Conservation (phyloP, 2,329 filamentous ascomycete genomes). For the Pezizomycotina sp. region DNA sequence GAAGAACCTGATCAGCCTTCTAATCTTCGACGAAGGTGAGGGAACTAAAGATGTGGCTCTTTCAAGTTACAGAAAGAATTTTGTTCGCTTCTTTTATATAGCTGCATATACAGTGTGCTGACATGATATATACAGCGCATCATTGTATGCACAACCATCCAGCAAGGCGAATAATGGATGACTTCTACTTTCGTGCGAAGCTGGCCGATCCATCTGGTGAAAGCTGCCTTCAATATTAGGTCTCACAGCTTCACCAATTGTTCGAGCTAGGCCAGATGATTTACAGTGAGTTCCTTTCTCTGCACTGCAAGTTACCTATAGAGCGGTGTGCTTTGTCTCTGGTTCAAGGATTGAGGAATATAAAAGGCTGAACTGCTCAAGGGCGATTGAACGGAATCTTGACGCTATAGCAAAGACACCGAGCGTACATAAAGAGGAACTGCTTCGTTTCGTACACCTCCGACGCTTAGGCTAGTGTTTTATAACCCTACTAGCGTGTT, state of each 20-base stretch:
- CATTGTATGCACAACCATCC: slow-evolving; percentile 50
- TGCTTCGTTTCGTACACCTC: slow-evolving; percentile 53
- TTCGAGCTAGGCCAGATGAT: slow-evolving; percentile 39
- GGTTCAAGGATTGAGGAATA: slow-evolving; percentile 7
- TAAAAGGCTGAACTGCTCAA: slow-evolving; percentile 19
- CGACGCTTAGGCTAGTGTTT: slow-evolving; percentile 35
- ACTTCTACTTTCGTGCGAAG: slow-evolving; percentile 46
- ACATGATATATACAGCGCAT: slow-evolving; percentile 49
- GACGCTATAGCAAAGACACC: slow-evolving; percentile 55
- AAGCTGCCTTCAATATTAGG: slow-evolving; percentile 53
- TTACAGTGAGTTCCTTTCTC: slow-evolving; percentile 33
- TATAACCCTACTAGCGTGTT: slow-evolving; percentile 20
- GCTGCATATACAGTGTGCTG: slow-evolving; percentile 5
- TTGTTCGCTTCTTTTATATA: neutral
- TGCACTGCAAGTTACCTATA: too few species aligned
- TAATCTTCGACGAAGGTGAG: slow-evolving; percentile 72
- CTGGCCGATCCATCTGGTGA: slow-evolving; percentile 23
- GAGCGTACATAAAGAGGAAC: slow-evolving; percentile 48
- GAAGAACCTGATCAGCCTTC: slow-evolving; percentile 45
- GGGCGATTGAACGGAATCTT: slow-evolving; percentile 49
- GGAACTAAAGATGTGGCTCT: neutral
- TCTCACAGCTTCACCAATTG: slow-evolving; percentile 63
- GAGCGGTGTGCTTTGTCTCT: neutral
- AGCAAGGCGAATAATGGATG: slow-evolving; percentile 53
- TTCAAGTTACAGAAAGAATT: neutral